A percentile compares a stretch with the other conserved stretches of the same genome.
Evolutionary conservation across 129 eudicot species (phyloP).

Genomic region (Sambucus nigra): DNA sequence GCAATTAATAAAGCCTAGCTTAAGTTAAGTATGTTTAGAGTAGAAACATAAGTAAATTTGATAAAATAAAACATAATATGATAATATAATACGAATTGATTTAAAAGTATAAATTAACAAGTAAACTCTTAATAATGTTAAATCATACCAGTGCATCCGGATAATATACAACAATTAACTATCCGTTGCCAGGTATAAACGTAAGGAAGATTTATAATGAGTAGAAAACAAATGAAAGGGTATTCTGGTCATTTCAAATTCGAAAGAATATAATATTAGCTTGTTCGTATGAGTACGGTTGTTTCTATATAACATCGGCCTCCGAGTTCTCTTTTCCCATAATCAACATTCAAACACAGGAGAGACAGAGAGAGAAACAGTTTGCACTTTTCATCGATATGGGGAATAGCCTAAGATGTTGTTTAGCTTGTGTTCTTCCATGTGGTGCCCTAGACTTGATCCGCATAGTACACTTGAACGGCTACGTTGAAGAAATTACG

Average conservation of each 20-base stretch:
- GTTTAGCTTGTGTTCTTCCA: constrained; percentile 93
- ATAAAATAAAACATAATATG: too few species aligned
- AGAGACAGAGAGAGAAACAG: background rate
- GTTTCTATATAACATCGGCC: constrained; percentile 1
- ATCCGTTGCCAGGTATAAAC: too few species aligned
- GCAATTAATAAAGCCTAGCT: too few species aligned
- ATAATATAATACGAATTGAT: too few species aligned
- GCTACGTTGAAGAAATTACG: constrained; percentile 73
- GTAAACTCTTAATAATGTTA: too few species aligned
- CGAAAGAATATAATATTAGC: background rate
- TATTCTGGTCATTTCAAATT: background rate
- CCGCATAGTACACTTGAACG: constrained; percentile 80
- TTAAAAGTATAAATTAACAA: too few species aligned
- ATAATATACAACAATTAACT: too few species aligned
- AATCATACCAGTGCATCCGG: too few species aligned
- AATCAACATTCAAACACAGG: background rate
- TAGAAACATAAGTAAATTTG: too few species aligned
- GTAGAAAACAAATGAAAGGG: background rate
- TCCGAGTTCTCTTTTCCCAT: background rate
- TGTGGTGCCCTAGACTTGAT: constrained; percentile 90
- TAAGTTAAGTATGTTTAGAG: background rate
- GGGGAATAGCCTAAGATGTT: constrained; percentile 85
- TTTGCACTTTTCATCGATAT: constrained; percentile 5
- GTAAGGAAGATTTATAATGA: too few species aligned
- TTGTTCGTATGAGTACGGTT: background rate